Evolutionary conservation across 495 filamentous ascomycete genomes (phyloP), one percentile per base, ranked within the genome.

Genomic region (Bryoglossum gracile): DNA sequence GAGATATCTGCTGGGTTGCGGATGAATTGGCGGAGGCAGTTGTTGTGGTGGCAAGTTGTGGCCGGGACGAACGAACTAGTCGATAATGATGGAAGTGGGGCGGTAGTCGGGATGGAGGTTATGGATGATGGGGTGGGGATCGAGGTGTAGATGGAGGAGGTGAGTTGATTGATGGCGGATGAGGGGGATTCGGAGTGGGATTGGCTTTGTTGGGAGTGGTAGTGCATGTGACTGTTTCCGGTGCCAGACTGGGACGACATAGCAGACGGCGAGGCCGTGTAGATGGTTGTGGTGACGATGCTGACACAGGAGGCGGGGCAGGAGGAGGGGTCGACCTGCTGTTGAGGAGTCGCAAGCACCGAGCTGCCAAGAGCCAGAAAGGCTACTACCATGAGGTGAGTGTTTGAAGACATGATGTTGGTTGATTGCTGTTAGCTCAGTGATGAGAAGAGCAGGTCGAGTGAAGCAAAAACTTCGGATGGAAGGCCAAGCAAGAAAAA

Each of bases 21-120:
- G 41, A 46, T 33, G 19, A 47, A 47, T 14, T 47, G 19, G n/a
- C 45, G 45, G 18, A 47, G 45, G 33, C 33, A 47, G 14, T 47
- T 47, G 16, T 47, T 19, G 3, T 36, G 5, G 11, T 47, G 32
- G 34, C 45, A 47, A 26, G 24, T 34, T 8, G 33, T 19, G 9
- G 45, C 16, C 8, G 41, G 23, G 16, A 14, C 10, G 1, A 25
- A 10, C 9, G 41, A 5, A 0, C 23, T 3, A 3, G 18, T 33
- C 18, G 30, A 14, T 5, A 4, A n/a, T 11, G 14, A 26, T 13
- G 43, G n/a, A 36, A 23, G 9, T 19, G 30, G 35, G 16, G 30
- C 8, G n/a, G 9, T n/a, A 8, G 28, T 3, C 16, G 21, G 17
- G 11, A 2, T 3, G 9, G 43, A 17, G 35, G 14, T 38, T 17